Evolutionary conservation across 179 eudicot species (phyloP), one percentile per base, ranked within the genome.

Genomic region (Actinidia polygama): DNA sequence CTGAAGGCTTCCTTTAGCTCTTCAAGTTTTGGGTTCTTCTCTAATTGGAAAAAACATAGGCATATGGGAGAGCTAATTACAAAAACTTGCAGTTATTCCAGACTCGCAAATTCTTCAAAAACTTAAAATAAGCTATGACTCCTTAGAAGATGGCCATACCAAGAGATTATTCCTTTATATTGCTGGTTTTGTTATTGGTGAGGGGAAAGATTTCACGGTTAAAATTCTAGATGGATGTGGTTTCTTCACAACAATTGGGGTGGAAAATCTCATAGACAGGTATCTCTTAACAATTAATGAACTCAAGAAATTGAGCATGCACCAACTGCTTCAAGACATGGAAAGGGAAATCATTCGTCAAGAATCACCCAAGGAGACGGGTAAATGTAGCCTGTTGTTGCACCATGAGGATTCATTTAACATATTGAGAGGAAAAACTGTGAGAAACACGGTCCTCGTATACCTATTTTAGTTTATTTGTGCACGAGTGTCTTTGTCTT

Each of bases 121-220:
- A 4, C 19, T 70, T 12, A 47, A 19, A 46, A 70, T 70, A 70
- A 70, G 54, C 26, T 70, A 70, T 46, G 75, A 70, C 14, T 7
- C 8, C 46, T 49, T 70, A 70, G 75, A 70, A 70, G 75, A 70
- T 46, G 75, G 46, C 15, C 0, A 8, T 18, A 12, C 9, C 14
- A 70, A 70, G 7, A n/a, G 46, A 40, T 19, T 70, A 23, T 70
- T 70, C 75, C 54, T 70, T 16, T 51, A 70, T 10, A 75, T 55
- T 75, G 79, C 79, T 30, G 15, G 50, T 30, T 75, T 75, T 14
- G 55, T 75, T 75, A 36, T 55, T 26, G 64, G 79, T 18, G 18
- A 55, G 64, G 1, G 30, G 3, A 55, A 11, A 75, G 16, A 55
- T 75, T 30, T 51, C 21, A 6, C 16, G 0, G 6, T 16, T 16